Evolutionary conservation across 2,329 filamentous ascomycete genomes (phyloP), one percentile per base, ranked within the genome.

Genomic region (Rachicladosporium sp.): DNA sequence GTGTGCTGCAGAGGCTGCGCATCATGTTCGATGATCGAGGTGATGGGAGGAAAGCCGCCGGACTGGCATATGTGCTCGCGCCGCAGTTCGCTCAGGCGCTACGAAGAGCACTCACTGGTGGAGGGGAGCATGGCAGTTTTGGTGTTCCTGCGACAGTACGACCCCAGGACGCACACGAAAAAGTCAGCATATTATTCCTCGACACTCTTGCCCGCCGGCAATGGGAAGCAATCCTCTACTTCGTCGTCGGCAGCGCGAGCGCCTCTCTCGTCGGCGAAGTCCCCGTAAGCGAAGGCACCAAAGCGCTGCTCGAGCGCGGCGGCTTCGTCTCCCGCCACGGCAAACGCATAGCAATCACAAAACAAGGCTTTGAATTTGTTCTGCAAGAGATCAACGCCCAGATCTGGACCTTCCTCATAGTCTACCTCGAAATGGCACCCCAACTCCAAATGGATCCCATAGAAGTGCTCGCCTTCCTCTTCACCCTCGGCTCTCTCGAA

Each of bases 221-320:
- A 56, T 98, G 91, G 88, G 93, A 98, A 61, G 82, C 86, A 19
- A 94, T 98, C 21, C 63, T 98, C 35, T 91, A 95, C 60, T 98
- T 87, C 56, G 88, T 98, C 58, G 91, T 98, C 12, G 83, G 81
- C 42, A 81, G 76, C 44, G 80, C 82, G 6, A 78, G 74, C 1
- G 56, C 61, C 19, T 71, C 74, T 45, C 58, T 68, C 53, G 63
- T 64, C 12, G 62, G 67, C 31, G 64, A 66, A 8, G 57, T 59
- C n/a, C 56, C 59, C 4, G 59, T 64, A 41, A 71, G 71, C 1
- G 76, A 82, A 23, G 82, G 82, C 10, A 93, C 96, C 23, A 93
- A 89, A 61, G 76, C 83, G 47, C 71, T 98, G 32, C 71, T 98
- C 35, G 71, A 87, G 49, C 74, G 78, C 1, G 91, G 91, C 3